phyloP scores from a whole-genome alignment of 2,329 filamentous ascomycete genomes.

The Aspergillus pseudoglaucus region DNA sequence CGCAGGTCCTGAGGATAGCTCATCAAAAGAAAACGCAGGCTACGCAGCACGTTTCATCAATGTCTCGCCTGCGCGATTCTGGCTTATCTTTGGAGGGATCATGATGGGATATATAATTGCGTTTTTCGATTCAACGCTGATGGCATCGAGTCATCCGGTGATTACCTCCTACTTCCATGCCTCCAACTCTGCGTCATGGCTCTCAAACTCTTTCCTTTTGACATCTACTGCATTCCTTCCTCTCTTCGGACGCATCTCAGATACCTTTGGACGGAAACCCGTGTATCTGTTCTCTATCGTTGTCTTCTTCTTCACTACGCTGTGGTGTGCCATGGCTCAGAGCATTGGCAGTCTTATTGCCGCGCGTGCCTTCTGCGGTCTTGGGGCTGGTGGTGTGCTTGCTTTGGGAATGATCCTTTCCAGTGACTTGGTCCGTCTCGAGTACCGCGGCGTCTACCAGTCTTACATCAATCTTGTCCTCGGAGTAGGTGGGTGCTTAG shows the following conservation, averaged over 20 bases:
- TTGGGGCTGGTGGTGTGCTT: slow-evolving; percentile 67
- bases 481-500: slow-evolving; percentile 32
- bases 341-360: slow-evolving; percentile 66
- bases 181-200: slow-evolving; percentile 74
- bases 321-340: slow-evolving; percentile 63
- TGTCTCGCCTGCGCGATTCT: slow-evolving; percentile 46
- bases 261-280: slow-evolving; percentile 63
- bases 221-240: slow-evolving; percentile 73
- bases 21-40: slow-evolving; percentile 7
- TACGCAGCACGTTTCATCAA: slow-evolving; percentile 32
- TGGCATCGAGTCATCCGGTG: slow-evolving; percentile 74
- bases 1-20: slow-evolving; percentile 4
- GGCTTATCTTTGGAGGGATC: slow-evolving; percentile 56
- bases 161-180: slow-evolving; percentile 74
- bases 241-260: slow-evolving; percentile 65
- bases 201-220: slow-evolving; percentile 71
- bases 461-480: slow-evolving; percentile 36
- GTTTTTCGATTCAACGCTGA: slow-evolving; percentile 71
- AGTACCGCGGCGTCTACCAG: slow-evolving; percentile 46
- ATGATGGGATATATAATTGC: slow-evolving; percentile 51
- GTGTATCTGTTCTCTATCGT: slow-evolving; percentile 58
- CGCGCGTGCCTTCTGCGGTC: slow-evolving; percentile 63
- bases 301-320: slow-evolving; percentile 59
- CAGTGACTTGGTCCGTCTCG: slow-evolving; percentile 67
- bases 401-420: slow-evolving; percentile 56